A percentile compares a stretch with the other conserved stretches of the same genome.
phyloP scores from a whole-genome alignment of 169 alveolate species.

The Plasmodium chabaudi region DNA sequence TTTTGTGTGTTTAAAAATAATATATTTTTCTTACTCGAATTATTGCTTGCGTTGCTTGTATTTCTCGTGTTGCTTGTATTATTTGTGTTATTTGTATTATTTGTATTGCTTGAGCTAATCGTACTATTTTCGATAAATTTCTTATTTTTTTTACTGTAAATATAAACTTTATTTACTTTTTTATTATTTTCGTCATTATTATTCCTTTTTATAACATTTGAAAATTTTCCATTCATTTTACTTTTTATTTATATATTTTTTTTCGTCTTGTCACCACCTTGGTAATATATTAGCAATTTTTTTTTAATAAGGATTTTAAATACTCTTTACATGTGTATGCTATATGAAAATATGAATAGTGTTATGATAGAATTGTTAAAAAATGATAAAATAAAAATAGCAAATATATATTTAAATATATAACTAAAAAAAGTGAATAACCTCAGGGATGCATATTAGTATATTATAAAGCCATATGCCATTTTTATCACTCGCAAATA shows the following conservation, averaged over 20 bases:
- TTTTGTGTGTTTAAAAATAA: constrained; percentile 44
- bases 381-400: no score
- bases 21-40: constrained; percentile 7
- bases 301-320: background rate
- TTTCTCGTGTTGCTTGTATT: background rate
- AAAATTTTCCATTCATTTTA: constrained; percentile 37
- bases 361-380: no score
- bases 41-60: background rate
- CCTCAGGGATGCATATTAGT: no score
- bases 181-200: constrained; percentile 42
- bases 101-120: background rate
- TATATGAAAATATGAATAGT: no score
- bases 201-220: constrained; percentile 22
- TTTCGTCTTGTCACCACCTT: constrained; percentile 1
- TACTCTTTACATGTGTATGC: background rate
- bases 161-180: constrained; percentile 36
- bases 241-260: constrained; percentile 18
- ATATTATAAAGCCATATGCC: no score
- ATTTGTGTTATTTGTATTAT: background rate
- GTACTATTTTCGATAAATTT: constrained; percentile 2
- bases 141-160: constrained; percentile 23
- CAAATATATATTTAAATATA: no score
- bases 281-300: background rate
- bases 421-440: no score
- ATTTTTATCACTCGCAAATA: background rate